Evolutionary conservation across 2,329 filamentous ascomycete species (phyloP).

Genomic region (Didymella segeticola): DNA sequence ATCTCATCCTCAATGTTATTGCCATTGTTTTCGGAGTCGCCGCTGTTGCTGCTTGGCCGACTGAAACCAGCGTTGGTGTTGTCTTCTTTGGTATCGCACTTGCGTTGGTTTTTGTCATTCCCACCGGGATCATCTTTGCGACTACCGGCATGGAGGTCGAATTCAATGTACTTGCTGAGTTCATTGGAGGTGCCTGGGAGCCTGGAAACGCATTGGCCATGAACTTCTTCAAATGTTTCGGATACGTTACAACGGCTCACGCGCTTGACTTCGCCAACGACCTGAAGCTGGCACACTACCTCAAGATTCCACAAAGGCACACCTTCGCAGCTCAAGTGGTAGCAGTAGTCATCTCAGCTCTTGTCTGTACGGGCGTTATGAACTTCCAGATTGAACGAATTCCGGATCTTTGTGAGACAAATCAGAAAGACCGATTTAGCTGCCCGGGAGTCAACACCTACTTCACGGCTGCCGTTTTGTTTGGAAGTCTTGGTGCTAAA

Average conservation of each 20-base stretch:
- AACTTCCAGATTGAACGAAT: slow-evolving; percentile 58
- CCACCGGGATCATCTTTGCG: slow-evolving; percentile 61
- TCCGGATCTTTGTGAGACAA: slow-evolving; percentile 56
- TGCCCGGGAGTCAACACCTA: slow-evolving; percentile 63
- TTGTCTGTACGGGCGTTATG: slow-evolving; percentile 59
- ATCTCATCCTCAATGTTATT: slow-evolving; percentile 48
- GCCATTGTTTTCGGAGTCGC: slow-evolving; percentile 55
- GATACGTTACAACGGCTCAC: too few relatives aligned
- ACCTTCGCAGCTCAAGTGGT: slow-evolving; percentile 67
- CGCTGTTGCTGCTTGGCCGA: slow-evolving; percentile 58
- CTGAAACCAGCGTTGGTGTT: slow-evolving; percentile 59
- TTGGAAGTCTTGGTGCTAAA: slow-evolving; percentile 61
- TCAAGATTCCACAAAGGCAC: slow-evolving; percentile 67
- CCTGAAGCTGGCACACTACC: slow-evolving; percentile 53
- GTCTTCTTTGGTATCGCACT: slow-evolving; percentile 61
- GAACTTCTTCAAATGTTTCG: too few relatives aligned
- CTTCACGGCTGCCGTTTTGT: slow-evolving; percentile 63
- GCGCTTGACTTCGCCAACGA: slow-evolving; percentile 24
- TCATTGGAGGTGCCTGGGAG: too few relatives aligned
- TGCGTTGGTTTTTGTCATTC: slow-evolving; percentile 60
- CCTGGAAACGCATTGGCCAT: too few relatives aligned
- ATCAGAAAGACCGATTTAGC: slow-evolving; percentile 51
- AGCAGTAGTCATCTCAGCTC: slow-evolving; percentile 62
- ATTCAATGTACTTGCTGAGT: slow-evolving; percentile 62
- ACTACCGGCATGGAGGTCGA: slow-evolving; percentile 62